These are phyloP conservation scores for Suhomyces maxii DNA, from an alignment of 1,139 yeast genomes.

Conservation along the genomic window DNA sequence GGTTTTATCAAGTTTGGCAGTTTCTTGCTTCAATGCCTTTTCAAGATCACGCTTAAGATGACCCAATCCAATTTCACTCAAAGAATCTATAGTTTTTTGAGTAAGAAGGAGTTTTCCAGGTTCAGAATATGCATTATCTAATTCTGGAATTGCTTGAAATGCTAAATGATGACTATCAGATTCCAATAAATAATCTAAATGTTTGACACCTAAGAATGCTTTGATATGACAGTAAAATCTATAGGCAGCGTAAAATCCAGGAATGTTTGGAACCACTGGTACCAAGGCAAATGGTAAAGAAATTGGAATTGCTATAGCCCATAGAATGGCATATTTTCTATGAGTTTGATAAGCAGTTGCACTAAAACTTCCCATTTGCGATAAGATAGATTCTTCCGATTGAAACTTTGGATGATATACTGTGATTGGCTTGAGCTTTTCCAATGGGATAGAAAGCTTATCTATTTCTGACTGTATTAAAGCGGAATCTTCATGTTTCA, in stretches of 20 bases:
- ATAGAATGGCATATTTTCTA: constrained; percentile 36
- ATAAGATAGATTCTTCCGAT: constrained; percentile 29
- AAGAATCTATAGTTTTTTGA: constrained; percentile 31
- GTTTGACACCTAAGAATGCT: constrained; percentile 75
- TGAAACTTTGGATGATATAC: constrained; percentile 45
- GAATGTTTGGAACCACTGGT: constrained; percentile 93
- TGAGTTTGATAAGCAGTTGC: constrained; percentile 31
- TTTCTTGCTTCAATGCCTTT: constrained; percentile 53
- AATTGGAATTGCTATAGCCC: constrained; percentile 69
- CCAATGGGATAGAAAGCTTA: constrained; percentile 27
- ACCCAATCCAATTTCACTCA: constrained; percentile 33
- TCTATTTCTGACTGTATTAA: constrained; percentile 36
- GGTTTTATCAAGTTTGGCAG: constrained; percentile 20
- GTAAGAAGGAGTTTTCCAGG: constrained; percentile 29
- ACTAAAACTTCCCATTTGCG: constrained; percentile 32
- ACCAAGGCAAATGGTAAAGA: constrained; percentile 77
- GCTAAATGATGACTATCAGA: constrained; percentile 27
- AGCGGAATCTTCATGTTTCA: constrained; percentile 5
- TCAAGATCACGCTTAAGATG: constrained; percentile 40
- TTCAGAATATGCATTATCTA: constrained; percentile 22
- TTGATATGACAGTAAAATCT: constrained; percentile 83
- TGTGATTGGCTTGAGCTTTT: constrained; percentile 43
- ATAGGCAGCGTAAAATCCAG: constrained; percentile 84
- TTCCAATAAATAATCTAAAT: constrained; percentile 53
- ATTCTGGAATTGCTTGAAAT: constrained; percentile 20